Evolutionary conservation across 768 basidiomycete genomes (phyloP).

Genomic region (Neoboletus brunneissimus): DNA sequence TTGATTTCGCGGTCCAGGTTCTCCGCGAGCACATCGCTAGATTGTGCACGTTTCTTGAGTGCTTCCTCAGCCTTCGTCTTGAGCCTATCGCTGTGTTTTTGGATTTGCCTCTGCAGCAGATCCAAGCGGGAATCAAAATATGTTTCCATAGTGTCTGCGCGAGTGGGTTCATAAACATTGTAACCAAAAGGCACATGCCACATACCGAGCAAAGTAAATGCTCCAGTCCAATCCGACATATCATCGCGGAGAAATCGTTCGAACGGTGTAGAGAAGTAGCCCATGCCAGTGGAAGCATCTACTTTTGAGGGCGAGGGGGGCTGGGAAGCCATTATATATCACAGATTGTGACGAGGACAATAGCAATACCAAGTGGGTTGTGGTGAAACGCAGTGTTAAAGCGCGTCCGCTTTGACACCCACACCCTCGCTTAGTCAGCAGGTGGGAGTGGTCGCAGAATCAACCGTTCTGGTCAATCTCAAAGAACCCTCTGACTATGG

Average conservation of each 20-base stretch:
- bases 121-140: slow-evolving; percentile 91
- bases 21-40: slow-evolving; percentile 65
- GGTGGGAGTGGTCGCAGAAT: background rate
- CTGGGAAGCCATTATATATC: slow-evolving; percentile 33
- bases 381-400: slow-evolving; percentile 6
- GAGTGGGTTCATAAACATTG: background rate
- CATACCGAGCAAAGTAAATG: slow-evolving; percentile 83
- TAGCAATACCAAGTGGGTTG: slow-evolving; percentile 1
- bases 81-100: slow-evolving; percentile 81
- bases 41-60: slow-evolving; percentile 56
- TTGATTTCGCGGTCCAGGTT: slow-evolving; percentile 85
- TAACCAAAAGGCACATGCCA: slow-evolving; percentile 1
- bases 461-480: background rate
- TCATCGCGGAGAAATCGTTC: slow-evolving; percentile 77
- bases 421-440: slow-evolving; percentile 25
- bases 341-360: slow-evolving; percentile 13
- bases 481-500: background rate
- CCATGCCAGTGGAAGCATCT: slow-evolving; percentile 35
- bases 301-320: slow-evolving; percentile 39
- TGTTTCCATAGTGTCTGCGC: slow-evolving; percentile 86
- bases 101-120: slow-evolving; percentile 76
- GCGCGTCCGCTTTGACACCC: background rate
- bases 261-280: slow-evolving; percentile 66
- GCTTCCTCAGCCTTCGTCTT: slow-evolving; percentile 81
- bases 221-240: slow-evolving; percentile 71